Evolutionary conservation across 2,329 filamentous ascomycete genomes (phyloP).

Genomic region (Tolypocladium pustulatum): DNA sequence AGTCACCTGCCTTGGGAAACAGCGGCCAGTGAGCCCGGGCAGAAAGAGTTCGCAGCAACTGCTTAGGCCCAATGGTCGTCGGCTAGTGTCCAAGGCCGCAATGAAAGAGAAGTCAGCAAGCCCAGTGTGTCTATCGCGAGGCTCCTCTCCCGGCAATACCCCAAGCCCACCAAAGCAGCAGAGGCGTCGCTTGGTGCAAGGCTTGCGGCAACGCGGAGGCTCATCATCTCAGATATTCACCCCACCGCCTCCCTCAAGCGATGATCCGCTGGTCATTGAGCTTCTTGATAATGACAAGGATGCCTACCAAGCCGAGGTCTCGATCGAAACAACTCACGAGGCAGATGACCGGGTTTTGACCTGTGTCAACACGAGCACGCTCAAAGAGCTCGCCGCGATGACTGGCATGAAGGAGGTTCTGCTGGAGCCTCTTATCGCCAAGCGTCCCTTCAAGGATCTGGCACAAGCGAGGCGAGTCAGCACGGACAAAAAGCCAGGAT

Average conservation of each 20-base stretch:
- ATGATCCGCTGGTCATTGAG: constrained; percentile 23
- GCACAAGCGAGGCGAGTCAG: constrained; percentile 57
- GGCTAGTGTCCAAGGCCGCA: constrained; percentile 19
- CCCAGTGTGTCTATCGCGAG: constrained; percentile 6
- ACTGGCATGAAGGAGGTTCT: constrained; percentile 62
- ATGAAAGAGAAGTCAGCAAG: constrained; percentile 10
- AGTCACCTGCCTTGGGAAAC: constrained; percentile 17
- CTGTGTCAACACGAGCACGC: constrained; percentile 73
- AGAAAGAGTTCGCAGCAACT: neutral
- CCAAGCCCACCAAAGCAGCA: constrained; percentile 19
- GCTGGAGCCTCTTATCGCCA: constrained; percentile 57
- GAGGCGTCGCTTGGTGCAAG: constrained; percentile 25
- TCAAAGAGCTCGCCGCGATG: constrained; percentile 70
- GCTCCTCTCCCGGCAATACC: constrained; percentile 9
- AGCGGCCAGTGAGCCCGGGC: constrained; percentile 2
- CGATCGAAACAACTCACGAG: constrained; percentile 16
- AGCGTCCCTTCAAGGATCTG: constrained; percentile 63
- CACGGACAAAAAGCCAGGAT: constrained; percentile 34
- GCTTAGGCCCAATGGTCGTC: constrained; percentile 13
- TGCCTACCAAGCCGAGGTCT: constrained; percentile 24
- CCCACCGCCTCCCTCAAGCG: constrained; percentile 17
- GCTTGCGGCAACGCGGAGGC: constrained; percentile 16
- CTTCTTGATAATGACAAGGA: constrained; percentile 31
- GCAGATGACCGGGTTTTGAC: constrained; percentile 47
- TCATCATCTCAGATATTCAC: constrained; percentile 12